Evolutionary conservation across 164 flowering plant genomes (phyloP), one percentile per base, ranked within the genome.

Genomic region (Magnolia sinica): DNA sequence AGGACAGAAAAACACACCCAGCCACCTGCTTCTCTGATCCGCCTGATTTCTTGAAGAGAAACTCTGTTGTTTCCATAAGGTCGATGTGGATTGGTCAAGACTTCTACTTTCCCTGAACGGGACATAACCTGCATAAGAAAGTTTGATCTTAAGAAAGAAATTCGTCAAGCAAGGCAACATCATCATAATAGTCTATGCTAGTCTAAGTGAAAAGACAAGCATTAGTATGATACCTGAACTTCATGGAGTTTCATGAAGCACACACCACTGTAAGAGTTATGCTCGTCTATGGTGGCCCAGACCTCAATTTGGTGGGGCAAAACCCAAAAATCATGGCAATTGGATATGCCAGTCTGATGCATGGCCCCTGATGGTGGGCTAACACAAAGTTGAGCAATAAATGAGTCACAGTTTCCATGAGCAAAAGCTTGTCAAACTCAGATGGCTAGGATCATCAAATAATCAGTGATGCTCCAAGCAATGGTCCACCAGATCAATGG

Each of bases 1-100:
- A 83, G 84, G 71, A 80, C 72, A 74, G 76, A 71, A 85, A 85
- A 82, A 92, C 98, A 89, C 95, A 96, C 99, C 98, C 99, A 96
- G 91, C 99, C 99, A 90, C 99, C 98, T 88, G 99, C 99, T 85
- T 96, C 97, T 87, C 87, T 86, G 83, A 96, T 89, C 81, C 99
- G 82, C 82, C 80, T 90, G 68, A 96, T 92, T 84, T 96, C 99
- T 78, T 90, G 85, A 70, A 94, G 89, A 69, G 97, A 90, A 73
- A 76, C 88, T 72, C 82, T 89, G 81, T 79, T 89, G 84, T 79
- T 92, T 79, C 99, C 99, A 85, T 90, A 96, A 6, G 99, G 99
- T 74, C 99, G 84, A 82, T 96, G 99, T 80, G 98, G 84, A 79
- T 82, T 83, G 11, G 96, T 91, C 82, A 96, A 76, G 16, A 85